phyloP scores from a whole-genome alignment of 805 yeast genomes.

The Cyberlindnera xylosilytica region DNA sequence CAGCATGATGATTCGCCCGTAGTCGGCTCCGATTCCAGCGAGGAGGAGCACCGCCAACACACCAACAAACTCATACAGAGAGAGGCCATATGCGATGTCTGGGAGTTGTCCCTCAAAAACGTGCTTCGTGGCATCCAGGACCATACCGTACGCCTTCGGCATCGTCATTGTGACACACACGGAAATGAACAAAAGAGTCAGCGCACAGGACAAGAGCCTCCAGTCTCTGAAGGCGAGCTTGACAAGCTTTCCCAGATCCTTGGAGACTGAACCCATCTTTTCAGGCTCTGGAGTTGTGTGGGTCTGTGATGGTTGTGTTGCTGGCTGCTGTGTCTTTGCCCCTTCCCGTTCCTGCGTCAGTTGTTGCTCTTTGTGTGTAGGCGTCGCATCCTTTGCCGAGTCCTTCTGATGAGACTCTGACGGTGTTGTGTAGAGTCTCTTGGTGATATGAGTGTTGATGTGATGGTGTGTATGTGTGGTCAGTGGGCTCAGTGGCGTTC shows the following conservation, averaged over 20 bases:
- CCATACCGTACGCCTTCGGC: constrained; percentile 55
- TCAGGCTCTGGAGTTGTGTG: constrained; percentile 1
- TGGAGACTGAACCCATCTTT: constrained; percentile 15
- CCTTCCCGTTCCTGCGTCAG: too few species aligned
- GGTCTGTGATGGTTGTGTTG: background rate
- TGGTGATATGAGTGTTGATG: background rate
- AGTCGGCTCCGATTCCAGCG: constrained; percentile 69
- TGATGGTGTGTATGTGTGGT: background rate
- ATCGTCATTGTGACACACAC: constrained; percentile 49
- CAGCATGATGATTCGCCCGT: constrained; percentile 67
- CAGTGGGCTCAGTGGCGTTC: background rate
- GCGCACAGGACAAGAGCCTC: constrained; percentile 40
- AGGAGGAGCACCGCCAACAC: constrained; percentile 42
- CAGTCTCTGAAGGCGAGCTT: constrained; percentile 44
- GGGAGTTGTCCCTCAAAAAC: constrained; percentile 30
- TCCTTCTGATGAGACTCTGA: background rate
- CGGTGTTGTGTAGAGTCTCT: background rate
- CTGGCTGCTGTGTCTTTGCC: background rate
- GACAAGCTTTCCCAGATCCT: constrained; percentile 36
- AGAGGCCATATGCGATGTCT: constrained; percentile 46
- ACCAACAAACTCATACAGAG: constrained; percentile 57
- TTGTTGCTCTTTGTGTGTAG: background rate
- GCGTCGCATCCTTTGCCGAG: background rate
- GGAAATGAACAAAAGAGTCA: constrained; percentile 42
- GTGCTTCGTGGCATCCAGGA: constrained; percentile 46